Base-by-base conservation (phyloP, 2,329 filamentous ascomycete genomes). In the Ophiocordyceps unilateralis region DNA sequence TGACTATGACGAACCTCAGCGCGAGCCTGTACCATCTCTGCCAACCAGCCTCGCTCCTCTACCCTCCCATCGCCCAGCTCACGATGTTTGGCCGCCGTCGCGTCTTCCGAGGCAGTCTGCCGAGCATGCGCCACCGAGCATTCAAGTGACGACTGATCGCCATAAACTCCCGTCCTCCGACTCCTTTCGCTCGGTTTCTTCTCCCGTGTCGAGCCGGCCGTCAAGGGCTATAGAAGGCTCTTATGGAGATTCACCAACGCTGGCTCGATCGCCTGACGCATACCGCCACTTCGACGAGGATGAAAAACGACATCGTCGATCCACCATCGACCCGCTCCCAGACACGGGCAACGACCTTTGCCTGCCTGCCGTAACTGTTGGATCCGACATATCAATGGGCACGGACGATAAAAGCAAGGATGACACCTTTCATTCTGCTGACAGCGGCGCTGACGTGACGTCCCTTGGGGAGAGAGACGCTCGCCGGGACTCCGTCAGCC, bases 221-320 rank as follows among this genome's bases (percentile, higher is more conserved):
- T 12, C 11, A 4, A 39, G 20, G 12, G 19, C 38, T 17, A 14
- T 14, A 22, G 37, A 28, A 38, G 19, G n/a, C n/a, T n/a, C n/a
- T n/a, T n/a, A n/a, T n/a, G n/a, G 41, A 40, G 8, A 78, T 50
- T 57, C 74, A 1, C 60, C 74, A 19, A 71, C 78, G 0, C 78
- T 89, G 49, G 69, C 86, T 44, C 70, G 82, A 32, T 83, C 85
- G 2, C 74, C 81, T 12, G 84, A 93, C 50, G 80, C 88, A 37
- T 88, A 89, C 57, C 80, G 74, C 53, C 75, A 81, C 6, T 68
- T 81, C 57, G 74, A 74, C 42, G 81, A n/a, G n/a, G n/a, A 84
- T 48, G 81, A 83, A 23, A 32, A 66, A 67, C 17, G 2, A 30
- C 20, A 19, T 6, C 39, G 44, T 75, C 74, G 1, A 58, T 73